These are phyloP conservation scores for Amaranthus palmeri DNA, from an alignment of 148 eudicot species.

Conservation along the genomic window DNA sequence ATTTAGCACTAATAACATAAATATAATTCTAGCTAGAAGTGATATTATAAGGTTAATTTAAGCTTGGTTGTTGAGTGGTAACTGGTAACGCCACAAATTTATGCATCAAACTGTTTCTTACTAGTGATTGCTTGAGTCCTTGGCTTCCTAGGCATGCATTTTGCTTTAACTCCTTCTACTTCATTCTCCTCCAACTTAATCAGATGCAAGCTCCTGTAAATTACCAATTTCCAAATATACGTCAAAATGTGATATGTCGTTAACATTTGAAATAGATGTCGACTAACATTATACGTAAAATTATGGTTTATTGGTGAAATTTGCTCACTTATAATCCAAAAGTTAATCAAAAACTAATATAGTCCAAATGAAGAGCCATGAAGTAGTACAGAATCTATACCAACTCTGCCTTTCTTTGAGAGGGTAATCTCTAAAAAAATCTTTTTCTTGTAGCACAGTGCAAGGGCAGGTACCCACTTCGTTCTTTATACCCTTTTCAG, in stretches of 20 bases:
- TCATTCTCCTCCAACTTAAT: constrained; percentile 22
- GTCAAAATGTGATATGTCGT: background rate
- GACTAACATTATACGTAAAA: constrained; percentile 4
- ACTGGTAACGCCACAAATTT: constrained; percentile 1
- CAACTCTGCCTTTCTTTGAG: too few species aligned
- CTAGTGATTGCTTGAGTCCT: constrained; percentile 21
- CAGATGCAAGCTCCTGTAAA: constrained; percentile 28
- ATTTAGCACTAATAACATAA: background rate
- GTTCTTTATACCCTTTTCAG: too few species aligned
- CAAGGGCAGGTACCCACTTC: too few species aligned
- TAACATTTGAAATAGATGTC: constrained; percentile 12
- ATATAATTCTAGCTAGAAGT: background rate
- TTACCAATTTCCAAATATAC: background rate
- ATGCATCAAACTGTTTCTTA: constrained; percentile 6
- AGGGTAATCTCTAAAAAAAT: too few species aligned
- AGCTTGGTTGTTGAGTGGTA: constrained; percentile 8
- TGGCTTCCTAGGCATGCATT: constrained; percentile 37
- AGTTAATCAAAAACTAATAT: too few species aligned
- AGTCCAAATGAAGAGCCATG: too few species aligned
- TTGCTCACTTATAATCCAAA: too few species aligned
- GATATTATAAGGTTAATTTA: background rate
- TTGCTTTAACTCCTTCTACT: constrained; percentile 31
- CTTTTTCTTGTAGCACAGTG: too few species aligned
- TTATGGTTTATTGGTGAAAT: too few species aligned
- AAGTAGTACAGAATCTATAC: too few species aligned